These are phyloP conservation scores for Candida chauliodis DNA, from an alignment of 805 yeast species.

Conservation along the genomic window DNA sequence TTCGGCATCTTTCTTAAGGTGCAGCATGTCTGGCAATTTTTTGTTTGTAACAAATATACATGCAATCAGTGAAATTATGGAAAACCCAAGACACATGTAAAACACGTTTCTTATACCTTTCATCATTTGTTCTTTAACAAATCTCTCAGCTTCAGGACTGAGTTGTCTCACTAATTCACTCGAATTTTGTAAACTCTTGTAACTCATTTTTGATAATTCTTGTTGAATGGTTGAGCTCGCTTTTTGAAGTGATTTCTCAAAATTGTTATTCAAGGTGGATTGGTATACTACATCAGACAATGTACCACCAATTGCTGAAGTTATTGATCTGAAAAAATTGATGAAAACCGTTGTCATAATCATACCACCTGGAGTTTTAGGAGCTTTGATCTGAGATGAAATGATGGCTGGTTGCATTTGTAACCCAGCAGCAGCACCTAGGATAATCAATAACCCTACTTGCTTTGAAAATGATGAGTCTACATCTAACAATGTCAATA, in stretches of 20 bases:
- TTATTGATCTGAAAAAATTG: conserved; percentile 43
- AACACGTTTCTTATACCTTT: conserved; percentile 36
- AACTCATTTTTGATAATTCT: conserved; percentile 13
- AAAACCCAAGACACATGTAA: conserved; percentile 37
- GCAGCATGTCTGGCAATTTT: conserved; percentile 19
- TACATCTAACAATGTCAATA: conserved; percentile 37
- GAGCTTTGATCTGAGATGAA: conserved; percentile 47
- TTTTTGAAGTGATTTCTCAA: conserved; percentile 6
- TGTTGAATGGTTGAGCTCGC: conserved; percentile 9
- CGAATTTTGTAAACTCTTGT: conserved; percentile 5
- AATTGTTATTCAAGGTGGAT: conserved; percentile 11
- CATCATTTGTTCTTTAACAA: conserved; percentile 29
- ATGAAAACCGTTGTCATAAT: conserved; percentile 46
- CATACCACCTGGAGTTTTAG: conserved; percentile 47
- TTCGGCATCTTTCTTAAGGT: neutral
- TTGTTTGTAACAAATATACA: conserved; percentile 35
- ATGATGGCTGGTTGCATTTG: conserved; percentile 44
- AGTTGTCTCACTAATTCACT: conserved; percentile 11
- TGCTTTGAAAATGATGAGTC: conserved; percentile 32
- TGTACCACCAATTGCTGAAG: conserved; percentile 42
- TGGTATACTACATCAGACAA: conserved; percentile 12
- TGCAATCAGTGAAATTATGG: conserved; percentile 25
- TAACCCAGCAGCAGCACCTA: conserved; percentile 48
- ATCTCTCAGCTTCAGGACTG: conserved; percentile 19
- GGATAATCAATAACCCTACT: conserved; percentile 44